Percentiles rank a stretch among this genome's conserved stretches.
Conservation (phyloP, 2,329 filamentous ascomycete species). For the Pseudogymnoascus sp. region DNA sequence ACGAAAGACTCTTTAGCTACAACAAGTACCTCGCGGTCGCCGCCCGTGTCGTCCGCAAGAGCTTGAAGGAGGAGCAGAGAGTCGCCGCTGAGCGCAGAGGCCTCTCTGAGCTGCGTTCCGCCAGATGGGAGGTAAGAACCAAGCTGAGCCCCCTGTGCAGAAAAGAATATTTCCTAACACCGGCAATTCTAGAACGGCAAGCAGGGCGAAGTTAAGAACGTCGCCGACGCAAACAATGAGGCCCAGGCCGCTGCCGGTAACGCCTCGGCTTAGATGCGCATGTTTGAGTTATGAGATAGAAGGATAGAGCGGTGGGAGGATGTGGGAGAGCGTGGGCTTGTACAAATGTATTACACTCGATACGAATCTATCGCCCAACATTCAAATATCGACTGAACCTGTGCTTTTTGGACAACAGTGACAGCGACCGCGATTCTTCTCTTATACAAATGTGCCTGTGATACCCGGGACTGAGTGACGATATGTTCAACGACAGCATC, state of each 20-base stretch:
- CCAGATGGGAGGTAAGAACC: slow-evolving; percentile 84
- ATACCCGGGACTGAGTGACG: neutral
- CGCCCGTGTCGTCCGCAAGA: slow-evolving; percentile 88
- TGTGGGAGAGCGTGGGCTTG: slow-evolving; percentile 17
- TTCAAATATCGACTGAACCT: slow-evolving; percentile 2
- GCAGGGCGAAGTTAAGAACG: slow-evolving; percentile 75
- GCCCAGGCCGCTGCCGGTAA: slow-evolving; percentile 21
- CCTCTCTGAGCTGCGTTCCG: slow-evolving; percentile 79
- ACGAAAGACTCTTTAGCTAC: slow-evolving; percentile 62
- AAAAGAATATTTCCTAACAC: slow-evolving; percentile 18
- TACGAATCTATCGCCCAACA: slow-evolving; percentile 9
- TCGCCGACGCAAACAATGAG: slow-evolving; percentile 49
- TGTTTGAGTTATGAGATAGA: slow-evolving; percentile 8
- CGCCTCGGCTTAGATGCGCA: slow-evolving; percentile 19
- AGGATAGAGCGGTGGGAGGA: neutral
- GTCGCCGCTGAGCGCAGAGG: slow-evolving; percentile 81
- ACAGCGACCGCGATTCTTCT: neutral
- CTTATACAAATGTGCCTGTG: neutral
- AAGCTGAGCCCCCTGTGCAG: neutral
- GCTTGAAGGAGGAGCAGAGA: slow-evolving; percentile 92
- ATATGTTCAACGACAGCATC: neutral
- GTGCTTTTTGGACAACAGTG: neutral
- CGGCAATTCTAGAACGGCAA: slow-evolving; percentile 70
- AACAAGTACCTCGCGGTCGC: slow-evolving; percentile 98
- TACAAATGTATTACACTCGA: slow-evolving; percentile 25